A percentile compares a stretch with the other conserved stretches of the same genome.
Evolutionary conservation across 2,329 filamentous ascomycete species (phyloP).

Genomic region (Samsoniella hepiali): DNA sequence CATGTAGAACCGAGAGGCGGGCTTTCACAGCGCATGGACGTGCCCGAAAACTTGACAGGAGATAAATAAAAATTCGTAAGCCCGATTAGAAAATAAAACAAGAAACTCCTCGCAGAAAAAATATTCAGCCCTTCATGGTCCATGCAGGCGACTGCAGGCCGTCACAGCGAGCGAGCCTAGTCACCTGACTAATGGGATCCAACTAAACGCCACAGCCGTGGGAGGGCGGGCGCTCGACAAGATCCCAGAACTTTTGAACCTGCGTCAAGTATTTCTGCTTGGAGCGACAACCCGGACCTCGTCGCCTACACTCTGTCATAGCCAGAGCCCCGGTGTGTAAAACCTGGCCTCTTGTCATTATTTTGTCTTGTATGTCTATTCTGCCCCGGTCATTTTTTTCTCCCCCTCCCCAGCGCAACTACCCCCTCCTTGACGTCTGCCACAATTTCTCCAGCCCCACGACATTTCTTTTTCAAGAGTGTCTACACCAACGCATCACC

Average conservation of each 20-base stretch:
- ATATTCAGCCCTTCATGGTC: neutral
- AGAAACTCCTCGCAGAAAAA: neutral
- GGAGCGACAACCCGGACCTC: constrained; percentile 1
- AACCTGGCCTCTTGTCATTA: constrained; percentile 14
- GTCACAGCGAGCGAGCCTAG: constrained; percentile 3
- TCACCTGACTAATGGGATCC: constrained; percentile 20
- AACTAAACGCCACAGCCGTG: constrained; percentile 19
- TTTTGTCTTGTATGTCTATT: constrained; percentile 12
- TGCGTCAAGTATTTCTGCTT: constrained; percentile 4
- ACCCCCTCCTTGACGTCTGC: constrained; percentile 15
- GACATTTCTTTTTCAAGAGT: constrained; percentile 14
- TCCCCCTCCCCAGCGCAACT: constrained; percentile 1
- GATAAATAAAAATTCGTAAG: neutral
- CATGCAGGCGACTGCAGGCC: neutral
- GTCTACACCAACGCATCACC: neutral
- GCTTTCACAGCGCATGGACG: no score
- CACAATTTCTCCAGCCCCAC: constrained; percentile 18
- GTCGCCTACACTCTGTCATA: neutral
- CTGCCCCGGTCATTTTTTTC: neutral
- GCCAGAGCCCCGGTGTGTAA: neutral
- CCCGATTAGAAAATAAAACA: neutral
- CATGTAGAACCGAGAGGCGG: no score
- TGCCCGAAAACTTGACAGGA: neutral
- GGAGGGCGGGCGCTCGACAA: constrained; percentile 17
- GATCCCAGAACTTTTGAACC: constrained; percentile 17